A percentile compares a stretch with the other conserved stretches of the same genome.
Evolutionary conservation across 2,329 filamentous ascomycete genomes (phyloP).

Genomic region (Tothia fuscella): DNA sequence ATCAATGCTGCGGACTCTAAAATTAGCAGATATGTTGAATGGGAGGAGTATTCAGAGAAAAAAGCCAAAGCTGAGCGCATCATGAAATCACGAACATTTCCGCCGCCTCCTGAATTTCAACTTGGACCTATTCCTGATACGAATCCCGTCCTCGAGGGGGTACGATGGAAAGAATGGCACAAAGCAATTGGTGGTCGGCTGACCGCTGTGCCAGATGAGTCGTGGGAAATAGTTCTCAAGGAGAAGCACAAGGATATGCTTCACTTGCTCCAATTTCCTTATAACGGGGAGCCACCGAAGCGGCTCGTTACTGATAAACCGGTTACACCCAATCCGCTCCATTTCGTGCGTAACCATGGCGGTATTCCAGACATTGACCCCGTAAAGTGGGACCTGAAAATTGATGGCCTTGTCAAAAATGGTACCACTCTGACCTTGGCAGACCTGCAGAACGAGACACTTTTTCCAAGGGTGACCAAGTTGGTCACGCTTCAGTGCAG

Average conservation of each 20-base stretch:
- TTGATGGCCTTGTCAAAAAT: conserved; percentile 50
- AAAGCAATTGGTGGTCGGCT: conserved; percentile 29
- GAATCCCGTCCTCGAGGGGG: conserved; percentile 33
- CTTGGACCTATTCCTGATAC: conserved; percentile 28
- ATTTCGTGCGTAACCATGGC: conserved; percentile 62
- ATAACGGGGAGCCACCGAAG: conserved; percentile 37
- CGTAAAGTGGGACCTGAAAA: conserved; percentile 39
- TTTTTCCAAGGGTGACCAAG: conserved; percentile 49
- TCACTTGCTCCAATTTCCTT: conserved; percentile 36
- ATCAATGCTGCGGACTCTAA: conserved; percentile 26
- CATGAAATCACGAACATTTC: conserved; percentile 25
- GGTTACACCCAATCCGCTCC: conserved; percentile 50
- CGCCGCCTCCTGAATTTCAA: conserved; percentile 31
- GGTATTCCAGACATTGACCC: conserved; percentile 55
- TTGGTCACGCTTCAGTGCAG: conserved; percentile 54
- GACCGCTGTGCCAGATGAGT: conserved; percentile 42
- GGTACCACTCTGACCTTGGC: conserved; percentile 45
- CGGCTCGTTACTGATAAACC: conserved; percentile 41
- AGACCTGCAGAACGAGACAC: conserved; percentile 47
- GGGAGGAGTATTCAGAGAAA: conserved; percentile 59
- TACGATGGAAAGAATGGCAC: conserved; percentile 35
- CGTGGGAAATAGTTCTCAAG: conserved; percentile 32
- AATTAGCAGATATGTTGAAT: no score
- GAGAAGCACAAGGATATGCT: conserved; percentile 36
- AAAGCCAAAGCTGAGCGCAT: conserved; percentile 47